Conservation (phyloP, 1,139 yeast species). For the Nakaseomyces kungkrabaensis region DNA sequence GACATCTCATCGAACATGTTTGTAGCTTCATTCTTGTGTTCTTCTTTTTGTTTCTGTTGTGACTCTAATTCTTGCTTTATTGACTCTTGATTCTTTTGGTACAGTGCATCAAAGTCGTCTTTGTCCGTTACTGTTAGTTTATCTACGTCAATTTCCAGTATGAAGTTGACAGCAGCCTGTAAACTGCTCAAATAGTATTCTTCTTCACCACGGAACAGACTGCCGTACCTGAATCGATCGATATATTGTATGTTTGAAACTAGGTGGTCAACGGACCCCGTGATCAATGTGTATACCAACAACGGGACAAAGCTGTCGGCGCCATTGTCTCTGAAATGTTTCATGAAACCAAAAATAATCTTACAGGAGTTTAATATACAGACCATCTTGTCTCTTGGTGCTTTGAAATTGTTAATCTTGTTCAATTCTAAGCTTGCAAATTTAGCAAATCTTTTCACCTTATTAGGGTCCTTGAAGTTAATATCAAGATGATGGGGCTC, state of each 20-base stretch:
- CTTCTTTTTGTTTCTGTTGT: conserved; percentile 1
- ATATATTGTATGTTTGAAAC: conserved; percentile 76
- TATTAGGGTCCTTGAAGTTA: conserved; percentile 28
- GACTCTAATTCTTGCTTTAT: conserved; percentile 2
- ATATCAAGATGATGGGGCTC: conserved; percentile 75
- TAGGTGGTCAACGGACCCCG: conserved; percentile 53
- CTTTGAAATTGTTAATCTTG: conserved; percentile 73
- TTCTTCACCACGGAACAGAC: conserved; percentile 76
- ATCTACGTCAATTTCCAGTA: conserved; percentile 47
- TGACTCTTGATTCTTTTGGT: conserved; percentile 20
- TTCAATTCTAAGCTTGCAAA: conserved; percentile 64
- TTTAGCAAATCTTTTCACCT: conserved; percentile 51
- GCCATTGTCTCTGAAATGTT: conserved; percentile 56
- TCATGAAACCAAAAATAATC: conserved; percentile 76
- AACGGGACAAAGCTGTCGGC: conserved; percentile 92
- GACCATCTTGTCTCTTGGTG: conserved; percentile 90
- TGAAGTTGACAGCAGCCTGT: conserved; percentile 74
- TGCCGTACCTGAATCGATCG: conserved; percentile 69
- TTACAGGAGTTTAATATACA: conserved; percentile 88
- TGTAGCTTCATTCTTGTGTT: not conserved
- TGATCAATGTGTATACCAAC: conserved; percentile 66
- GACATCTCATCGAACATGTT: conserved; percentile 24
- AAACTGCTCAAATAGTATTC: conserved; percentile 81
- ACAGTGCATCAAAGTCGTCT: conserved; percentile 42
- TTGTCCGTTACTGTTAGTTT: conserved; percentile 59